Percentiles rank a stretch among this genome's conserved stretches.
Evolutionary conservation across 2,329 filamentous ascomycete genomes (phyloP).

Genomic region (Teratosphaeria pseudoeucalypti): DNA sequence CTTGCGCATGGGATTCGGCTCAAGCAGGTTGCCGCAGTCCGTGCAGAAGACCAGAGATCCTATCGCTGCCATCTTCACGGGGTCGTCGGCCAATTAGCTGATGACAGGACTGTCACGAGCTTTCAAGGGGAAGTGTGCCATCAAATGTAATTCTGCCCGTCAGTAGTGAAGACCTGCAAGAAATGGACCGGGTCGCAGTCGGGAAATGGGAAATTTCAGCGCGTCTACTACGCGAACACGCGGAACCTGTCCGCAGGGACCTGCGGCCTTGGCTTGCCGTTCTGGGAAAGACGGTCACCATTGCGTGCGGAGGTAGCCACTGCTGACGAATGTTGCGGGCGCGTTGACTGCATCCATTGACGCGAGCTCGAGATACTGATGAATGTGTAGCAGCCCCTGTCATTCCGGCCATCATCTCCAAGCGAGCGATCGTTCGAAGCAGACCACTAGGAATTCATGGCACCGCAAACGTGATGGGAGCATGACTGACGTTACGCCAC

Average conservation of each 20-base stretch:
- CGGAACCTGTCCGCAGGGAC: background rate
- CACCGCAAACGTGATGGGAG: background rate
- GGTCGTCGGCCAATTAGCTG: background rate
- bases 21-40: slow-evolving; percentile 77
- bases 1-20: slow-evolving; percentile 66
- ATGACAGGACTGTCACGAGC: background rate
- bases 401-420: background rate
- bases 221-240: background rate
- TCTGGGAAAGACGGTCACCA: background rate
- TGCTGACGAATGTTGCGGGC: background rate
- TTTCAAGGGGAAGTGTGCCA: background rate
- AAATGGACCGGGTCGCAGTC: background rate
- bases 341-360: background rate
- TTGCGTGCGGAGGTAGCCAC: background rate
- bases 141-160: background rate
- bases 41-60: slow-evolving; percentile 88
- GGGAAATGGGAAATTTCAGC: background rate
- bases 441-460: background rate
- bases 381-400: background rate
- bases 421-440: background rate
- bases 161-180: background rate
- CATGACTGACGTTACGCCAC: background rate
- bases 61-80: slow-evolving; percentile 64
- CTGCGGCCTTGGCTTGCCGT: background rate
- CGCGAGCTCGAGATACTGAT: background rate